Evolutionary conservation across 2,329 filamentous ascomycete genomes (phyloP).

Genomic region (Endoconidiophora laricicola): DNA sequence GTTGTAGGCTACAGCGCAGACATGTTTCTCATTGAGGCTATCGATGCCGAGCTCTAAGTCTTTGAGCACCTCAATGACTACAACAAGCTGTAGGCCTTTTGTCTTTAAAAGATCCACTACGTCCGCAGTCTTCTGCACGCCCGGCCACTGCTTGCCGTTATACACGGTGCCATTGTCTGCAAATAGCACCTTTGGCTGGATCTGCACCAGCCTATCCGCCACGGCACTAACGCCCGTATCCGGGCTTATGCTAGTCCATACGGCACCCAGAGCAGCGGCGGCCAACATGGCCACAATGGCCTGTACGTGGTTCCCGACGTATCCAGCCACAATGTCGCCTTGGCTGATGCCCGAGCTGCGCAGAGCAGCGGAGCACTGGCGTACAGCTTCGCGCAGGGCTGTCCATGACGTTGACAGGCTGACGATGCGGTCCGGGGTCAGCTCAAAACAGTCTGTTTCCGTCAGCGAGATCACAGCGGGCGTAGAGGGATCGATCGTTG

Average conservation of each 20-base stretch:
- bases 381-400: slow-evolving; percentile 62
- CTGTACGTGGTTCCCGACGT: slow-evolving; percentile 79
- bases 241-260: slow-evolving; percentile 87
- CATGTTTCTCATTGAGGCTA: slow-evolving; percentile 23
- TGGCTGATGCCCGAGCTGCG: slow-evolving; percentile 43
- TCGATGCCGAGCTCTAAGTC: slow-evolving; percentile 21
- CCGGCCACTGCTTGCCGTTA: slow-evolving; percentile 79
- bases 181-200: slow-evolving; percentile 67
- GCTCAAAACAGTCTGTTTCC: slow-evolving; percentile 37
- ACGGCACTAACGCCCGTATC: slow-evolving; percentile 88
- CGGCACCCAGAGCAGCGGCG: slow-evolving; percentile 62
- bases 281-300: slow-evolving; percentile 79
- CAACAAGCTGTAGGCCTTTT: slow-evolving; percentile 47
- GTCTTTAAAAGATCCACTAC: slow-evolving; percentile 47
- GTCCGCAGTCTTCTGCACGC: slow-evolving; percentile 60
- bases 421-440: neutral
- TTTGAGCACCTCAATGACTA: slow-evolving; percentile 47
- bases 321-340: slow-evolving; percentile 47
- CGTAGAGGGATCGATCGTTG: slow-evolving; percentile 46
- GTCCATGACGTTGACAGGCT: slow-evolving; percentile 38
- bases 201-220: slow-evolving; percentile 71
- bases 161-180: slow-evolving; percentile 79
- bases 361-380: slow-evolving; percentile 54
- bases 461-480: slow-evolving; percentile 66
- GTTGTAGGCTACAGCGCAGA: slow-evolving; percentile 28